Base-by-base conservation (phyloP, 2,329 filamentous ascomycete species). In the Alternaria atra region DNA sequence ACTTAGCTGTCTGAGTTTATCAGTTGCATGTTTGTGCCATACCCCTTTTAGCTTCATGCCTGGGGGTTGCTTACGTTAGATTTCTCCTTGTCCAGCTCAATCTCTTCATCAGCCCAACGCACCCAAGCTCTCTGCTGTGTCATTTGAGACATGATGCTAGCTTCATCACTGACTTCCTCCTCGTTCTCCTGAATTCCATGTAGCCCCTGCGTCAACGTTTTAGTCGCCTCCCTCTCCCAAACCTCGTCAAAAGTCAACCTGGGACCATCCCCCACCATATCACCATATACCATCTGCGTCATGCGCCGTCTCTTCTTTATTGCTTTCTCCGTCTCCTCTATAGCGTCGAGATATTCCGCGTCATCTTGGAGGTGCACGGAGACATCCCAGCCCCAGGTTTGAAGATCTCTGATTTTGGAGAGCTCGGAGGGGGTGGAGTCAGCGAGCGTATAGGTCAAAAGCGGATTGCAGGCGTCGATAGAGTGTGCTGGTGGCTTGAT, bases 301-400 rank as follows among this genome's bases (percentile, higher is more conserved):
- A 52, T 43, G 10, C 56, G 39, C 2, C 54, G 17, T 15, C 34
- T 27, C 32, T 15, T 25, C 5, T 56, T 61, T 15, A 50, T 37
- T 25, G 42, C 42, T 13, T 39, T 44, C 2, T 43, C 46, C 1
- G 30, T 42, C 17, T 37, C 15, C 6, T 8, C 32, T 7, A 51
- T 3, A 1, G 60, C 46, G 6, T 47, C 5, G 1, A 55, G 3
- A 30, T 58, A 65, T 5, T 42, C 30, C 1, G 15, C 25, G 13
- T 62, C 60, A 10, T 56, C 29, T 5, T 51, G 17, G 7, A 39
- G 42, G n/a, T 58, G 50, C 17, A 27, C n/a, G 4, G 52, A 48
- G 34, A 65, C 20, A 8, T 30, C 2, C 60, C 63, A 65, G 10
- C 60, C 60, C 63, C 53, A 48, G 8, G 9, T 2, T 7, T 44